Base-by-base conservation (phyloP, 2,329 filamentous ascomycete species). In the Arachnopeziza araneosa region DNA sequence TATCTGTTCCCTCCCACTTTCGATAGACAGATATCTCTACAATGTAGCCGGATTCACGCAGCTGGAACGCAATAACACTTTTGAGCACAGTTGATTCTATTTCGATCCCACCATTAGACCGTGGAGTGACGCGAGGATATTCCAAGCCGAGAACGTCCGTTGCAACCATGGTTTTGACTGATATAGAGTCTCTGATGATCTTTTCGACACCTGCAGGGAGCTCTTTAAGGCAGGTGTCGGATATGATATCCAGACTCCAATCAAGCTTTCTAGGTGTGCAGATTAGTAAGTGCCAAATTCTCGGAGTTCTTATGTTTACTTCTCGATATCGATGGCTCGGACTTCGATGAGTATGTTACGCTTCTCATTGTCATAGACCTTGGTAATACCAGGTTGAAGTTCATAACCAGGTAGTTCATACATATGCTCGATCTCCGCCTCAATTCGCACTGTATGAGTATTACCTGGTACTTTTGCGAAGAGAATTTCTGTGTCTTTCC, bases 11-110 rank as follows among this genome's bases (percentile, higher is more conserved):
- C 7, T 58, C n/a, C 70, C 69, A 72, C 49, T 55, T 55, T n/a
- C 68, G 66, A 57, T 71, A 69, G 23, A 73, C 65, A 9, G 64
- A 55, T 30, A 72, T 62, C 24, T 73, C 70, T 2, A 73, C 52
- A 36, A 69, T 58, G 57, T 70, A 70, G 10, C 63, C 64, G 24
- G 63, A 66, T 1, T 64, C 50, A 6, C 48, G 55, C 9, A 69
- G 52, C 24, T 59, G 59, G 55, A 68, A 73, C 54, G 67, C 61
- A 19, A 66, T 63, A 14, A 66, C 63, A 36, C 67, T 72, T 51
- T 64, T 63, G 6, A 72, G 52, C 2, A 66, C 59, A 2, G 69
- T 59, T 19, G 52, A 57, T 14, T 63, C 58, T 19, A 72, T 62
- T 5, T 50, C 24, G n/a, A 67, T 49, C 22, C 17, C 52, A 59